A percentile compares a stretch with the other conserved stretches of the same genome.
Evolutionary conservation across 768 basidiomycete genomes (phyloP).

Genomic region (Mrakia blollopis): DNA sequence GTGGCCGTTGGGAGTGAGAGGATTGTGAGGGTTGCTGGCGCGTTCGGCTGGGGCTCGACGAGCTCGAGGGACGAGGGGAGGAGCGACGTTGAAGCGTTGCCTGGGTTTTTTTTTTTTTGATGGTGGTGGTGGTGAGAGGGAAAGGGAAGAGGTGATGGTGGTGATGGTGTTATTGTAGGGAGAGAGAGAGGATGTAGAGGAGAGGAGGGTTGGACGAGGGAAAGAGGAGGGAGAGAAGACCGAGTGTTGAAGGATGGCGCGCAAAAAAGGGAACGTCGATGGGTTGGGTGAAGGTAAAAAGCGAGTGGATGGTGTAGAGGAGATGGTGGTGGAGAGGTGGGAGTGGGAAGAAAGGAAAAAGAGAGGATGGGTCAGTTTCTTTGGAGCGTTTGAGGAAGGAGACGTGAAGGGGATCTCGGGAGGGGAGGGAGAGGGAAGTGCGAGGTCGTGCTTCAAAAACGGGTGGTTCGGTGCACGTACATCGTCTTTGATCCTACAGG

Average conservation of each 20-base stretch:
- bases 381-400: background rate
- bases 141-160: background rate
- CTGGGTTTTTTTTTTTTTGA: background rate
- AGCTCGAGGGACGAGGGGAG: background rate
- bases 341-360: background rate
- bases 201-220: background rate
- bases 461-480: background rate
- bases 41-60: background rate
- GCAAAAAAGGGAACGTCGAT: background rate
- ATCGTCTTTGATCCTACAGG: constrained; percentile 8
- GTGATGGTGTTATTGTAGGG: background rate
- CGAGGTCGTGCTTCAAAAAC: background rate
- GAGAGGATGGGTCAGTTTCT: background rate
- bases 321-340: background rate
- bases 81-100: background rate
- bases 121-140: background rate
- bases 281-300: background rate
- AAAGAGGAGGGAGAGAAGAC: background rate
- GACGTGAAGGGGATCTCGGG: background rate
- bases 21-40: constrained; percentile 4
- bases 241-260: background rate
- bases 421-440: background rate
- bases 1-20: constrained; percentile 7
- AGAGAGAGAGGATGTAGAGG: background rate
- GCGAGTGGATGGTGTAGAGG: background rate